These are phyloP conservation scores for Pyrenula massariospora DNA, from an alignment of 495 filamentous ascomycete genomes.

Conservation along the genomic window DNA sequence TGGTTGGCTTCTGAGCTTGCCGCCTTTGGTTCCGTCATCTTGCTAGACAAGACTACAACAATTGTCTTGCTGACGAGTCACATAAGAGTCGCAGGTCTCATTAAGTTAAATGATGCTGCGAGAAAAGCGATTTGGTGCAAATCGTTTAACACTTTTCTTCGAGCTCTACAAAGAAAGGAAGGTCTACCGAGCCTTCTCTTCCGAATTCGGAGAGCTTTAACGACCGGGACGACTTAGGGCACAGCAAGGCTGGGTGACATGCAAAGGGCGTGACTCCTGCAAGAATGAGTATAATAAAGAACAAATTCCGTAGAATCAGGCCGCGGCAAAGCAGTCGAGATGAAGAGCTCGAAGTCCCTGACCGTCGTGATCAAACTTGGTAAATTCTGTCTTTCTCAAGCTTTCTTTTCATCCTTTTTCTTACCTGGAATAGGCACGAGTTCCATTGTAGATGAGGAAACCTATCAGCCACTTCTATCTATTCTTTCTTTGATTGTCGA, in stretches of 20 bases:
- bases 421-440: constrained; percentile 58
- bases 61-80: too few species aligned
- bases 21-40: background rate
- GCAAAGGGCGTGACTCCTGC: background rate
- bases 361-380: constrained; percentile 92
- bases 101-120: too few species aligned
- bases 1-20: background rate
- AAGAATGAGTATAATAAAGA: background rate
- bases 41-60: too few species aligned
- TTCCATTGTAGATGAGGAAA: constrained; percentile 94
- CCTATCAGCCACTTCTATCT: constrained; percentile 91
- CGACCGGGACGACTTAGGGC: too few species aligned
- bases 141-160: too few species aligned
- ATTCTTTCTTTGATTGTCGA: constrained; percentile 85
- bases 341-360: constrained; percentile 34
- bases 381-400: constrained; percentile 30
- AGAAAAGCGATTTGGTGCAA: too few species aligned
- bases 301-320: background rate
- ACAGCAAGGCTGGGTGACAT: background rate
- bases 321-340: constrained; percentile 1
- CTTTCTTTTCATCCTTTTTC: background rate
- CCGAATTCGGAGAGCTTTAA: background rate
- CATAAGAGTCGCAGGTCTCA: too few species aligned
- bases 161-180: too few species aligned
- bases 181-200: background rate